Conservation (phyloP, 2,329 filamentous ascomycete species). For the Fusarium camptoceras region DNA sequence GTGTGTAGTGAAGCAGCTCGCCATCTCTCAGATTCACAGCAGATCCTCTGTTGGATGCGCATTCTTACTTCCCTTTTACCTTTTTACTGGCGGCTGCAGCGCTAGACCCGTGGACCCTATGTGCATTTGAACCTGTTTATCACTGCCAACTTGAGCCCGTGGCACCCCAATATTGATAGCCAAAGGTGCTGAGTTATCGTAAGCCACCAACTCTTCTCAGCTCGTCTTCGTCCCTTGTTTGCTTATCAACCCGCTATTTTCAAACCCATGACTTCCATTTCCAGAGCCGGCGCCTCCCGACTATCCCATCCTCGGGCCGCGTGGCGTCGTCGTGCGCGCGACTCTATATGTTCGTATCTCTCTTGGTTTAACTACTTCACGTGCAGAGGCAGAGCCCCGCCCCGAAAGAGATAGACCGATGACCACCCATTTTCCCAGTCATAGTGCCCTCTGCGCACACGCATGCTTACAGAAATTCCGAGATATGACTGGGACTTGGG, state of each 20-base stretch:
- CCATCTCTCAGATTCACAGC: conserved; percentile 19
- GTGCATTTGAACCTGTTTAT: conserved; percentile 39
- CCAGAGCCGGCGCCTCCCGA: conserved; percentile 34
- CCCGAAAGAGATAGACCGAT: conserved; percentile 38
- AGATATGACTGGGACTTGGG: conserved; percentile 39
- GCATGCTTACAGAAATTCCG: conserved; percentile 40
- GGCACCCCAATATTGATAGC: conserved; percentile 13
- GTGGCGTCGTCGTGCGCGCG: conserved; percentile 40
- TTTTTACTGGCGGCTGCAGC: conserved; percentile 40
- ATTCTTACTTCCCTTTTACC: neutral
- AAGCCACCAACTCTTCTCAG: conserved; percentile 41
- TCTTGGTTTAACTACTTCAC: conserved; percentile 41
- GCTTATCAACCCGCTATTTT: conserved; percentile 30
- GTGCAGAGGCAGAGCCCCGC: conserved; percentile 39
- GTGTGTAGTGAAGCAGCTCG: conserved; percentile 1
- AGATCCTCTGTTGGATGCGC: conserved; percentile 8
- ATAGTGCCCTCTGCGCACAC: conserved; percentile 15
- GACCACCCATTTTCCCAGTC: conserved; percentile 41
- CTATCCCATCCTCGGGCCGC: conserved; percentile 35
- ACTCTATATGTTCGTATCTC: conserved; percentile 37
- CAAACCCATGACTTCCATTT: conserved; percentile 45
- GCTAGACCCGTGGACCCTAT: conserved; percentile 36
- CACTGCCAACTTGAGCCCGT: conserved; percentile 34
- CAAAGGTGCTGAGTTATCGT: conserved; percentile 30
- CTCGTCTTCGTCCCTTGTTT: conserved; percentile 27